phyloP scores from a whole-genome alignment of 345 rosid genomes.

The Anastatica hierochuntica region DNA sequence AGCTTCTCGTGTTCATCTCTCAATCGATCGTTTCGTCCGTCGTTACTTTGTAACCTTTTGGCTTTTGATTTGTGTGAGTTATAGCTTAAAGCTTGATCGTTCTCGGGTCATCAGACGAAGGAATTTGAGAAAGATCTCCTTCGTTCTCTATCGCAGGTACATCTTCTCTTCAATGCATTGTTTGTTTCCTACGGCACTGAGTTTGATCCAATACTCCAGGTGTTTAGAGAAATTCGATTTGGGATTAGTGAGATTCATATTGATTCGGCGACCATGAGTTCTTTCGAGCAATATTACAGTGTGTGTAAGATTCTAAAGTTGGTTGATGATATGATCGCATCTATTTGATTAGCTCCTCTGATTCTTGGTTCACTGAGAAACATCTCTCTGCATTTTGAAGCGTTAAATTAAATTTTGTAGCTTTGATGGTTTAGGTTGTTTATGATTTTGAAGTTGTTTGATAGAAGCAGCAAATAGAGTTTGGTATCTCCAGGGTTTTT shows the following conservation, averaged over 20 bases:
- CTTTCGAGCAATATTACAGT: not conserved
- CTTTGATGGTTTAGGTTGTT: not conserved
- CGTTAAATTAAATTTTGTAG: not conserved
- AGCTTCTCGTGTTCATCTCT: too few relatives aligned
- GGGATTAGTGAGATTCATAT: constrained; percentile 24
- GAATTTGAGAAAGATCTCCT: too few relatives aligned
- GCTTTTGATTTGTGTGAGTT: too few relatives aligned
- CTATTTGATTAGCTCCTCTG: constrained; percentile 10
- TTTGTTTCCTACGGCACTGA: not conserved
- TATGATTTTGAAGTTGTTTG: not conserved
- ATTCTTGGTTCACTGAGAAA: not conserved
- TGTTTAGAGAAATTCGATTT: constrained; percentile 37
- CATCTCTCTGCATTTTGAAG: not conserved
- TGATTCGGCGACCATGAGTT: constrained; percentile 20
- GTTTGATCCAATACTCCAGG: constrained; percentile 22
- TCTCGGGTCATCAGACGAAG: too few relatives aligned
- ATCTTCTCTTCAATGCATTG: not conserved
- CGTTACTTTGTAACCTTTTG: too few relatives aligned
- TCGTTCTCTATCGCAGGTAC: constrained; percentile 49
- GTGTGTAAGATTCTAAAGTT: not conserved
- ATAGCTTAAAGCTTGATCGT: too few relatives aligned
- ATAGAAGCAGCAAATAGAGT: not conserved
- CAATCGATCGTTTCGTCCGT: too few relatives aligned
- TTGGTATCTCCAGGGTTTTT: not conserved
- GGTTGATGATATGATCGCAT: not conserved